These are phyloP conservation scores for Boletus reticuloceps DNA, from an alignment of 768 basidiomycete species.

Conservation along the genomic window DNA sequence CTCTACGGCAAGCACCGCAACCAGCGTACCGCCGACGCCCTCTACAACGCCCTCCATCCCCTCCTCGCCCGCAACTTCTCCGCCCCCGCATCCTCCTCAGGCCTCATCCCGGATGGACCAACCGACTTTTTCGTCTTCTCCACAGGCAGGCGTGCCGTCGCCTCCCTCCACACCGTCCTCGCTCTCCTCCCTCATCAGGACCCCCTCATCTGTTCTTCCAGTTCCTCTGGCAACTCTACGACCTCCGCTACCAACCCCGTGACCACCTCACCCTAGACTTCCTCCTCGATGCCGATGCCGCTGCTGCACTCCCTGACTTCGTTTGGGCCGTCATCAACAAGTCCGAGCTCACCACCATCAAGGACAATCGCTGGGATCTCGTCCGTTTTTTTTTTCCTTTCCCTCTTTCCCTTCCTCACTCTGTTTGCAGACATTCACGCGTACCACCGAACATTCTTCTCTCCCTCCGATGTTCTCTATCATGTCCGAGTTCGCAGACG, in stretches of 20 bases:
- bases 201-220: conserved; percentile 66
- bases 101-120: conserved; percentile 64
- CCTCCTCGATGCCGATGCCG: conserved; percentile 47
- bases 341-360: conserved; percentile 67
- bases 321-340: conserved; percentile 87
- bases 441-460: conserved; percentile 60
- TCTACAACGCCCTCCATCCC: conserved; percentile 59
- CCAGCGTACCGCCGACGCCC: conserved; percentile 54
- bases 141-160: conserved; percentile 76
- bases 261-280: conserved; percentile 82
- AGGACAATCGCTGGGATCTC: conserved; percentile 80
- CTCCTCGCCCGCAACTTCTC: conserved; percentile 76
- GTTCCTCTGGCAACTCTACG: conserved; percentile 59
- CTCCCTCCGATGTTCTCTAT: conserved; percentile 64
- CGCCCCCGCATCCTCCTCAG: conserved; percentile 48
- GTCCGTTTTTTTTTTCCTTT: conserved; percentile 44
- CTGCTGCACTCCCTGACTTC: conserved; percentile 53
- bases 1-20: conserved; percentile 64
- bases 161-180: conserved; percentile 78
- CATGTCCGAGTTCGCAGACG: conserved; percentile 88
- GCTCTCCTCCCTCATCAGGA: conserved; percentile 83
- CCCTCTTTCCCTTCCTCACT: not conserved
- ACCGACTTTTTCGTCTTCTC: conserved; percentile 84
- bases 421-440: conserved; percentile 71
- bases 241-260: conserved; percentile 66